Conservation (phyloP, 2,329 filamentous ascomycete genomes). For the Clathrospora elynae region DNA sequence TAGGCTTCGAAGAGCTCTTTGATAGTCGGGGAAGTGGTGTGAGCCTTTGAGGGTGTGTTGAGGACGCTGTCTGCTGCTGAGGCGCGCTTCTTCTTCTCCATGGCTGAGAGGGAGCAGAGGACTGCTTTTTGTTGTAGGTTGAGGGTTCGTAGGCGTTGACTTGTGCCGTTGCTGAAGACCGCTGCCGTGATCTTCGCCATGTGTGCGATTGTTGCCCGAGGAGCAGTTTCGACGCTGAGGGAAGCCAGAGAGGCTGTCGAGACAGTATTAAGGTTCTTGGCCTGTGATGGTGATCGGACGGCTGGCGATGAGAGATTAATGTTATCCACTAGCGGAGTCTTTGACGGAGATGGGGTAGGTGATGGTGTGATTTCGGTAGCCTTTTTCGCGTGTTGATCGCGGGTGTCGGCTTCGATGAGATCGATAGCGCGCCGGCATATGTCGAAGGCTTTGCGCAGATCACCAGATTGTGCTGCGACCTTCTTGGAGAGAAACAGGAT, state of each 20-base stretch:
- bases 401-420: slow-evolving; percentile 82
- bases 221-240: slow-evolving; percentile 78
- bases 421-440: slow-evolving; percentile 90
- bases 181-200: slow-evolving; percentile 89
- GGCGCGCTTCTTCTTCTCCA: slow-evolving; percentile 76
- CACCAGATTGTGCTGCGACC: slow-evolving; percentile 90
- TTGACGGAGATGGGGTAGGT: slow-evolving; percentile 67
- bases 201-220: slow-evolving; percentile 85
- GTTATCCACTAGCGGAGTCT: slow-evolving; percentile 80
- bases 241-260: slow-evolving; percentile 57
- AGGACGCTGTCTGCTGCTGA: slow-evolving; percentile 36
- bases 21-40: slow-evolving; percentile 73
- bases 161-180: slow-evolving; percentile 87
- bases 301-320: slow-evolving; percentile 68
- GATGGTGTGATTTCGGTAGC: slow-evolving; percentile 53
- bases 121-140: slow-evolving; percentile 97
- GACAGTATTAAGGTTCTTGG: slow-evolving; percentile 29
- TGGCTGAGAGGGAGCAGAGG: slow-evolving; percentile 82
- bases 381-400: slow-evolving; percentile 70
- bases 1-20: slow-evolving; percentile 87
- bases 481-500: slow-evolving; percentile 95
- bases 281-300: slow-evolving; percentile 51
- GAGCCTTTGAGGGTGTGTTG: slow-evolving; percentile 51
- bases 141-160: slow-evolving; percentile 80
- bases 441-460: slow-evolving; percentile 93